Base-by-base conservation (phyloP, 345 rosid species). In the Brassica incana region DNA sequence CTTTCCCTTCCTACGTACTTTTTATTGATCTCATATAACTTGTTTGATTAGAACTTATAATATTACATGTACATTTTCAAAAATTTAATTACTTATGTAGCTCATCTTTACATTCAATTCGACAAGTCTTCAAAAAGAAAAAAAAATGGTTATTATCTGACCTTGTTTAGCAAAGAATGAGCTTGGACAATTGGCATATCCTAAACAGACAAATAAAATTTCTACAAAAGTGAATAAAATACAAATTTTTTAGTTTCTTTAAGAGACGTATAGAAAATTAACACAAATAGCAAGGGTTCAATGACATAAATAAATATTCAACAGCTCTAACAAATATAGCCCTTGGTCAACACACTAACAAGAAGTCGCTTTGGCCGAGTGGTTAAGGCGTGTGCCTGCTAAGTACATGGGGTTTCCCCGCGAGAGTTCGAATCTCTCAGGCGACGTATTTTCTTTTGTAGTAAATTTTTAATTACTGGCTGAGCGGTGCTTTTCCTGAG, bases 361-460 rank as follows among this genome's bases (percentile, higher is more conserved):
- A 29, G 5, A 23, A 8, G 87, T 82, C 82, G 85, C 85, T 85
- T 83, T 85, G 86, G 86, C 86, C 86, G 89, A 83, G 87, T 83
- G 88, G 90, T 86, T 86, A 87, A 85, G 88, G 89, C 85, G 86
- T 86, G 86, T 86, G 86, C 90, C 87, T 84, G 88, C 88, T 84
- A 87, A 84, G 92, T 86, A 83, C 87, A 86, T 87, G 90, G 91
- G 89, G 71, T 86, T 50, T 81, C 69, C 90, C 91, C 88, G 88
- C 91, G 90, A 85, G 91, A 85, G 90, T 84, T 89, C 88, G 91
- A 89, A 86, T 89, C 89, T 87, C 89, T 87, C 87, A 86, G 93
- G 88, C 88, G 91, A 85, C 88, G 91, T 23, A 0, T 0, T 23
- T 23, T 23, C 25, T 23, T 23, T 23, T 23, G 25, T 23, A 23